Evolutionary conservation across 2,329 filamentous ascomycete species (phyloP).

Genomic region (Fonsecaea monophora): DNA sequence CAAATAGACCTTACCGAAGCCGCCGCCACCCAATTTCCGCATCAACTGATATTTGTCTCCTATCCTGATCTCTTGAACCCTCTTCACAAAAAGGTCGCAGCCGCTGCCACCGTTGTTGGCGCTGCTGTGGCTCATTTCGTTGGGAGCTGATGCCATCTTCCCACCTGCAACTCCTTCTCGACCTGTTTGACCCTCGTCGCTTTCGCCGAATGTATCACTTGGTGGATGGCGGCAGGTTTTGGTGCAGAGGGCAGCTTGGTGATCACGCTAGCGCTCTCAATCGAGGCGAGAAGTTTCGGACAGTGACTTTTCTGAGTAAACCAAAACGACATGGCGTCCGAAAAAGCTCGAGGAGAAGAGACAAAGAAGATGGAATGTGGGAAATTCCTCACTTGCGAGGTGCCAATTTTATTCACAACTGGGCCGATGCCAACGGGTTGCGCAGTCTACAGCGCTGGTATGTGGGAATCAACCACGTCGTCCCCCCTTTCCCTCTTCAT

Average conservation of each 20-base stretch:
- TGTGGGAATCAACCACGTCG: too few species aligned
- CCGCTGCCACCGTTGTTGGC: background rate
- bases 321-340: too few species aligned
- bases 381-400: too few species aligned
- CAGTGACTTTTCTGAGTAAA: too few species aligned
- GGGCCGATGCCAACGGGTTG: too few species aligned
- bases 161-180: background rate
- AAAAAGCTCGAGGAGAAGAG: too few species aligned
- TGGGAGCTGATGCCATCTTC: background rate
- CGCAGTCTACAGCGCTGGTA: too few species aligned
- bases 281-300: too few species aligned
- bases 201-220: background rate
- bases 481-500: background rate
- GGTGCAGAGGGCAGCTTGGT: background rate
- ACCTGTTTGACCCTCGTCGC: background rate
- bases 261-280: too few species aligned
- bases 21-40: slow-evolving; percentile 15
- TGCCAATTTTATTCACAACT: too few species aligned
- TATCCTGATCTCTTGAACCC: slow-evolving; percentile 16
- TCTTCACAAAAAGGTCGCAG: slow-evolving; percentile 14
- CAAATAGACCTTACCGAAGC: slow-evolving; percentile 25
- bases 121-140: slow-evolving; percentile 10
- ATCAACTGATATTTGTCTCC: slow-evolving; percentile 21
- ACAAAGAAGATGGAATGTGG: too few species aligned
- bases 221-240: background rate